These are phyloP conservation scores for Xerocomellus dryophilus DNA, from an alignment of 768 basidiomycete species.

Conservation along the genomic window DNA sequence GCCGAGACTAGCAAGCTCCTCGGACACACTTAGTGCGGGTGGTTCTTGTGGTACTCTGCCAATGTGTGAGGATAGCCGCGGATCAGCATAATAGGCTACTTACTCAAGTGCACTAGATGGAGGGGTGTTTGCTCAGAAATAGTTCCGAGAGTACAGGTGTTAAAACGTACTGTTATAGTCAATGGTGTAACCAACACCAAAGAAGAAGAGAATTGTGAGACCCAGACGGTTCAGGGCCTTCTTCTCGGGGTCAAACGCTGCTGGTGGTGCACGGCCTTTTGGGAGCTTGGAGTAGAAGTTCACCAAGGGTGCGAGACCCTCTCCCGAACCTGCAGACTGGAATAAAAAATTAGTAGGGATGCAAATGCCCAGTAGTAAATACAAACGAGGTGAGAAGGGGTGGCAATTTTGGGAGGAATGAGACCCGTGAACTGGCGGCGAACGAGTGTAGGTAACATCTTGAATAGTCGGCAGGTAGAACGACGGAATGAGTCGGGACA, in stretches of 20 bases:
- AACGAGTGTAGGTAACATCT: constrained; percentile 80
- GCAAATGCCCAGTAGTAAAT: not conserved
- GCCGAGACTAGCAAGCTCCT: not conserved
- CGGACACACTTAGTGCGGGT: constrained; percentile 56
- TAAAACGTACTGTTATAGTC: constrained; percentile 81
- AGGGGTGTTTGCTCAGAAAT: constrained; percentile 9
- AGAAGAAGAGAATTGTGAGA: constrained; percentile 64
- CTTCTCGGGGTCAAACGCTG: constrained; percentile 70
- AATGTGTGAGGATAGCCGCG: constrained; percentile 22
- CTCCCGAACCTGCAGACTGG: constrained; percentile 79
- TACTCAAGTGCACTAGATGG: constrained; percentile 77
- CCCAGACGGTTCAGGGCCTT: constrained; percentile 60
- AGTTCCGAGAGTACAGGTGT: not conserved
- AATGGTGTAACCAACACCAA: constrained; percentile 65
- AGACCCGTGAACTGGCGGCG: constrained; percentile 82
- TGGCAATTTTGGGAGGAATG: constrained; percentile 94
- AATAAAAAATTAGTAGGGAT: constrained; percentile 9
- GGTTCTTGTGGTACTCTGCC: constrained; percentile 88
- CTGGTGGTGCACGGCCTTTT: constrained; percentile 71
- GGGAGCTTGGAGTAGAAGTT: constrained; percentile 97
- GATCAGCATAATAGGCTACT: constrained; percentile 29
- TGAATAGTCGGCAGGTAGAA: not conserved
- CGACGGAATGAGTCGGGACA: constrained; percentile 24
- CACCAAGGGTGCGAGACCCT: constrained; percentile 79
- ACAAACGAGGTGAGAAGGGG: constrained; percentile 78